These are phyloP conservation scores for Pontederia paniculata DNA, from an alignment of 176 grass and related monocot genomes.

Conservation along the genomic window DNA sequence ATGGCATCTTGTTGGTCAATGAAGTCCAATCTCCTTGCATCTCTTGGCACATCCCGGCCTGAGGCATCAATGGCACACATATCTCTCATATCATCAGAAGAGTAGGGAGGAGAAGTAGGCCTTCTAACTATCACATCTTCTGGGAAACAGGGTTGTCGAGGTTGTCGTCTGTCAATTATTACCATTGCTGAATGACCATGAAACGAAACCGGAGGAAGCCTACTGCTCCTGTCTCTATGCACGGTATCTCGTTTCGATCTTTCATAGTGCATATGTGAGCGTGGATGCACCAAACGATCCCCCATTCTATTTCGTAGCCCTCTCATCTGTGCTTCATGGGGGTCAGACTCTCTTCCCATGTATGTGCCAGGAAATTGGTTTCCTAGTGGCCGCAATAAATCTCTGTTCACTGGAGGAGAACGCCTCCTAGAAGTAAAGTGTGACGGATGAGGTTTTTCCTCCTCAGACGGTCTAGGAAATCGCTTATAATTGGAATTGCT, in stretches of 20 bases:
- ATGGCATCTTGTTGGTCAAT: neutral
- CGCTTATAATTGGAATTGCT: neutral
- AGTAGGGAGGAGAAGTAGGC: neutral
- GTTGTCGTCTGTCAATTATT: neutral
- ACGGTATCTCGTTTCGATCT: no score
- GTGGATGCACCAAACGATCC: no score
- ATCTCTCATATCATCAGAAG: neutral
- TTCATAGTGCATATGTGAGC: no score
- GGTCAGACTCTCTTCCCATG: neutral
- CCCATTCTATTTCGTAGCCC: no score
- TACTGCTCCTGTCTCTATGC: neutral
- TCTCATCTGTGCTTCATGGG: no score
- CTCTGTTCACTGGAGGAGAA: neutral
- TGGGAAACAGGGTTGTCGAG: neutral
- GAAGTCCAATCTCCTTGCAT: neutral
- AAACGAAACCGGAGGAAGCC: neutral
- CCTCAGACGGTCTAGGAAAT: neutral
- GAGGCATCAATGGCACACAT: neutral
- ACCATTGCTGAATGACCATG: neutral
- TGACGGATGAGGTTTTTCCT: neutral
- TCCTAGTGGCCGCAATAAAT: neutral
- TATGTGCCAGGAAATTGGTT: neutral
- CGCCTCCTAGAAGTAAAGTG: neutral
- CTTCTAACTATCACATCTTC: neutral
- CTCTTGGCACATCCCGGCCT: neutral